Base-by-base conservation (phyloP, 2,329 filamentous ascomycete species). In the Epichloe hybrida region DNA sequence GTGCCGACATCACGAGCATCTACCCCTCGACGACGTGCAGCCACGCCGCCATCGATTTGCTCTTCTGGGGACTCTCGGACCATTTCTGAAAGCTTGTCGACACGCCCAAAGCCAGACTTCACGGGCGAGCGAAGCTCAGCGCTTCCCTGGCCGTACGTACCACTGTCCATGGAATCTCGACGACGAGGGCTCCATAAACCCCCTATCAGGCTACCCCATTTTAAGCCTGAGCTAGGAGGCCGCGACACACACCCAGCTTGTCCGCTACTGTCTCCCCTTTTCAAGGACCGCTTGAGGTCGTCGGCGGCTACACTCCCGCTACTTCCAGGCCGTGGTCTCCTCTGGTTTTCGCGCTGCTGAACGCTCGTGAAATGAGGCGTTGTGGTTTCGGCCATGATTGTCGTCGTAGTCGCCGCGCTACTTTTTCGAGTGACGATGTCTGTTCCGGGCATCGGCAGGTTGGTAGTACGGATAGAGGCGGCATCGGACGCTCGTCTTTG, bases 141-240 rank as follows among this genome's bases (percentile, higher is more conserved):
- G 41, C 61, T 60, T 5, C 58, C 56, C 42, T 62, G 63, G 39
- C 65, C 66, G n/a, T 69, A 68, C 12, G 62, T 65, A 35, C 63
- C 62, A 21, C 62, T 61, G 17, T 66, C 65, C 4, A 69, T 70
- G 4, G 79, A 81, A 46, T 77, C 76, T 37, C 77, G 69, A 48
- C 79, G 77, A 55, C 72, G 74, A 11, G 62, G 71, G 56, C 67
- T 77, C 81, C 73, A 88, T 20, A 89, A 73, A 2, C 79, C 79
- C 59, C 81, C 86, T 53, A 88, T 81, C 53, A 89, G 79, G 55
- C 78, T 87, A 37, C 83, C 81, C 84, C 85, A 89, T 57, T 77
- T 74, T 36, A 78, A 78, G 50, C 75, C 72, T 57, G 81, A 72
- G 50, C 68, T 63, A 59, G 79, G 73, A 7, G 79, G 81, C 50